Evolutionary conservation across 148 eudicot genomes (phyloP).

Genomic region (Tetragonia tetragonoides): DNA sequence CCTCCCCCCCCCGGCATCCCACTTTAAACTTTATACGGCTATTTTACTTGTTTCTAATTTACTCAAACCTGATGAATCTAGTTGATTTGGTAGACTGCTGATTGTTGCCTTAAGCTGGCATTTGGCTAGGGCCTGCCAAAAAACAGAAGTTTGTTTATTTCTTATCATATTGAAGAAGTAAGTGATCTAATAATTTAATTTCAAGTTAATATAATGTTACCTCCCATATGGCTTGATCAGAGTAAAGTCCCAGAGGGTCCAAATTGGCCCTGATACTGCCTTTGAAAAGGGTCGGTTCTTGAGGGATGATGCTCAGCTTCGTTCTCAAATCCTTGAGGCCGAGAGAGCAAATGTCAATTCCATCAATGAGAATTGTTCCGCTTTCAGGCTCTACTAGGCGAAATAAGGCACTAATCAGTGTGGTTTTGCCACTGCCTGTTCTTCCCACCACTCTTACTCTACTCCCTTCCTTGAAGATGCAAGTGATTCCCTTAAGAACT

Average conservation of each 20-base stretch:
- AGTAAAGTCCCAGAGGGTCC: constrained; percentile 49
- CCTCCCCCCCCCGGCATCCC: too few species aligned
- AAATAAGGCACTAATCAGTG: constrained; percentile 52
- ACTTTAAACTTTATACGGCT: not conserved
- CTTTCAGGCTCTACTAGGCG: constrained; percentile 52
- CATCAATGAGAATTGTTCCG: constrained; percentile 50
- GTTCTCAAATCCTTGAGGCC: constrained; percentile 50
- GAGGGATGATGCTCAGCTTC: constrained; percentile 63
- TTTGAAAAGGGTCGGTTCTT: constrained; percentile 62
- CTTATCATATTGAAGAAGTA: not conserved
- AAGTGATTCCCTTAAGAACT: constrained; percentile 57
- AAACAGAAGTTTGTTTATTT: constrained; percentile 22
- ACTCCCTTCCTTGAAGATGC: constrained; percentile 47
- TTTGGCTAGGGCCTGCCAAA: constrained; percentile 60
- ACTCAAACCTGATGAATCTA: constrained; percentile 58
- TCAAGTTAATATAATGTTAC: constrained; percentile 19
- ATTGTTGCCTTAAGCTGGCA: constrained; percentile 65
- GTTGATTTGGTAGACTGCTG: constrained; percentile 49
- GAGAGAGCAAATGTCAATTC: constrained; percentile 46
- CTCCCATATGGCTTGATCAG: constrained; percentile 62
- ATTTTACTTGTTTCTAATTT: not conserved
- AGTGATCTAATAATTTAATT: not conserved
- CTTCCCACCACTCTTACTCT: constrained; percentile 62
- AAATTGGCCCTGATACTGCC: constrained; percentile 54
- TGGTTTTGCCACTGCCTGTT: constrained; percentile 63